phyloP scores from a whole-genome alignment of 1,139 yeast species.

The Blastobotrys capitulatus region DNA sequence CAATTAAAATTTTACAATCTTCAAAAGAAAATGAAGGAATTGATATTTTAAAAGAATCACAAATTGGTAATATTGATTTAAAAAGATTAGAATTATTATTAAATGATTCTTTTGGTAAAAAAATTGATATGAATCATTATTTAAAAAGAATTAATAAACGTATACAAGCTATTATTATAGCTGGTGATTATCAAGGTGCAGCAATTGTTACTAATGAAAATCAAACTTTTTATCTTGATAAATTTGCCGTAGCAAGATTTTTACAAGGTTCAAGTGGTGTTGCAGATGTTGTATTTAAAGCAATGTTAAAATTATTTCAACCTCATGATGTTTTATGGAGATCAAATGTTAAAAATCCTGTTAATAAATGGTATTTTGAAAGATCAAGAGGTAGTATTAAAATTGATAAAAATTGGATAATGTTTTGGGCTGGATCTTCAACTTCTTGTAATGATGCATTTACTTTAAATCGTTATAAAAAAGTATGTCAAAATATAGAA shows the following conservation, averaged over 20 bases:
- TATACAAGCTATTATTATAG: slow-evolving; percentile 72
- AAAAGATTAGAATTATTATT: slow-evolving; percentile 53
- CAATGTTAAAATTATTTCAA: slow-evolving; percentile 63
- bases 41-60: slow-evolving; percentile 41
- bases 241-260: slow-evolving; percentile 79
- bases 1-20: slow-evolving; percentile 48
- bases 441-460: slow-evolving; percentile 13
- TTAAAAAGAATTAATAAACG: slow-evolving; percentile 55
- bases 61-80: slow-evolving; percentile 50
- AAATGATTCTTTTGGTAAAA: slow-evolving; percentile 73
- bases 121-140: slow-evolving; percentile 60
- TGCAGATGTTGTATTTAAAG: slow-evolving; percentile 87
- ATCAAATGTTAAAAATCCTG: slow-evolving; percentile 78
- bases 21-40: slow-evolving; percentile 39
- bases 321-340: slow-evolving; percentile 75
- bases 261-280: slow-evolving; percentile 90
- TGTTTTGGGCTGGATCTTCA: slow-evolving; percentile 57
- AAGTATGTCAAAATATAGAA: slow-evolving; percentile 39
- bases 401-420: slow-evolving; percentile 54
- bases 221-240: slow-evolving; percentile 66
- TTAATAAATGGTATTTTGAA: slow-evolving; percentile 96
- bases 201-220: slow-evolving; percentile 83
- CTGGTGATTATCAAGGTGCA: slow-evolving; percentile 94
- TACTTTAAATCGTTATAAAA: slow-evolving; percentile 30
- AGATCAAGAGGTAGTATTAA: slow-evolving; percentile 70